Evolutionary conservation across 257 asterid genomes (phyloP), one percentile per base, ranked within the genome.

Genomic region (Solanum bulbocastanum): DNA sequence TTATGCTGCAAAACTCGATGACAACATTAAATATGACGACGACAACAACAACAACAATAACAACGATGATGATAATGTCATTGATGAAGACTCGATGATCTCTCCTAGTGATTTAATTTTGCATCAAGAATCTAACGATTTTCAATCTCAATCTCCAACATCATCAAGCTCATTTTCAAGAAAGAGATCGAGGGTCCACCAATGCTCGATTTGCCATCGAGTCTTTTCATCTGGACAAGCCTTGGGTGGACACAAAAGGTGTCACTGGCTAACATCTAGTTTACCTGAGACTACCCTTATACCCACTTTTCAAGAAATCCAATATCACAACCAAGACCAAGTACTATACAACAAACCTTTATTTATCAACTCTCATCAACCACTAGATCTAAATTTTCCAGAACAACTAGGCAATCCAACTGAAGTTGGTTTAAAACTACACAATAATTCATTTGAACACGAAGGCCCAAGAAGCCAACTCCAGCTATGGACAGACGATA

Each of bases 221-320:
- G 92, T 94, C 40, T 95, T 96, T 60, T 88, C 96, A 42, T 95
- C 98, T 1, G 98, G 99, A 25, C 99, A 96, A 86, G 98, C 98
- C 27, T 91, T 96, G 14, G 99, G 98, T 3, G 98, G 98, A 7
- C 99, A 96, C 87, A 96, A 96, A 52, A 91, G 98, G 76, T 95
- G 99, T 27, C 98, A 95, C 14, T 96, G 98, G 98, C 90, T 94
- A 12, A 92, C 96, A 36, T 78, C 91, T 2, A 88, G 90, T 84
- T 86, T 94, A 22, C 52, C 94, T 0, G 95, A 93, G 36, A 92
- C 91, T 14, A 90, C 96, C 5, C 90, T 95, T 88, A 89, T 94
- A 72, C 94, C 94, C 0, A 90, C 89, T 58, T 91, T 93, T 23
- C 91, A 87, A 16, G 92, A 90, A 49, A 86, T 73, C 22, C 83